Evolutionary conservation across 2,329 filamentous ascomycete genomes (phyloP), one percentile per base, ranked within the genome.

Genomic region (Pyrenochaeta sp.): DNA sequence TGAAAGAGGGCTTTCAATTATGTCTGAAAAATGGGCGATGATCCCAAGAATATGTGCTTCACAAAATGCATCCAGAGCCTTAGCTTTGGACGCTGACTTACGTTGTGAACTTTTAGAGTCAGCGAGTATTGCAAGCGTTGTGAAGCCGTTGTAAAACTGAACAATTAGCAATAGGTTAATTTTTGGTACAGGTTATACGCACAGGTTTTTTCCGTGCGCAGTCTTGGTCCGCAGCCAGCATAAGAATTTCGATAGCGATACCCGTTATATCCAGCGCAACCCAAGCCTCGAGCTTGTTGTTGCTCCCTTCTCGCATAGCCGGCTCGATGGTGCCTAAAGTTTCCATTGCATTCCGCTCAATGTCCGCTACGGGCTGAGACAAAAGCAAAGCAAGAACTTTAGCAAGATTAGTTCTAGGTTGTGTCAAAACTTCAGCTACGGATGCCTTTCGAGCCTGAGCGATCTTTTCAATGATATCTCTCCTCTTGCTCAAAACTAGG

Each of bases 21-120:
- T 79, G 58, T 93, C 88, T 0, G 91, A 91, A 60, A 98, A 87
- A 31, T 89, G 85, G 6, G 91, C 88, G 76, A 97, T 92, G 48
- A 98, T 87, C 5, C 92, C 94, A 6, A 99, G 83, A 30, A 96
- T 87, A 72, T 97, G 89, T 27, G 86, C 84, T 58, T 96, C 88
- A 36, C 98, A 84, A 70, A 97, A 98, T 0, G 84, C 80, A 1
- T 87, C 88, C 20, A 96, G 46, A 1, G 85, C 77, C 54, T 89
- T 86, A 48, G 82, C 78, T 67, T 81, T 84, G 1, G 78, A 72
- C 18, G 76, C 69, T 18, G 72, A 73, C 52, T 75, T 79, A 42
- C 77, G 75, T 42, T 79, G 76, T 17, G 75, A 73, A n/a, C 75
- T 74, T 54, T 81, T 81, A 12, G 79, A 75, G 49, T 84, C 81